Conservation (phyloP, 2,329 filamentous ascomycete species). For the Phialemoniopsis sp. region DNA sequence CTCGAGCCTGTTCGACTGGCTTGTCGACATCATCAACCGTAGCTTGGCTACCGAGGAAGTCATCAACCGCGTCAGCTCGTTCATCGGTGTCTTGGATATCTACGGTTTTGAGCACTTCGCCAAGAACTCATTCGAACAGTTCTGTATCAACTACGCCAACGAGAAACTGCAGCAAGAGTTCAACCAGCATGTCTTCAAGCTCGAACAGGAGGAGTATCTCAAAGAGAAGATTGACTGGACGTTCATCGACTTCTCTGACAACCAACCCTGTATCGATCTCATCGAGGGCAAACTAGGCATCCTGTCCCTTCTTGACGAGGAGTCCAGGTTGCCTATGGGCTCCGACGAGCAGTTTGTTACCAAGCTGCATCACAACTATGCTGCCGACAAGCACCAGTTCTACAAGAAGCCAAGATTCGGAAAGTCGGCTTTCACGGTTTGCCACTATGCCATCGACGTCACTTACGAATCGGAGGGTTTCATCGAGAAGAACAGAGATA, state of each 20-base stretch:
- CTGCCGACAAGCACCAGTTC: conserved; percentile 85
- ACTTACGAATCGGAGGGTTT: conserved; percentile 99
- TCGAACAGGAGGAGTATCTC: conserved; percentile 97
- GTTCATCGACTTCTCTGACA: conserved; percentile 99
- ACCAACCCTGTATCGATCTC: conserved; percentile 96
- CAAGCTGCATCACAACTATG: conserved; percentile 93
- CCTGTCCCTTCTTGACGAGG: conserved; percentile 87
- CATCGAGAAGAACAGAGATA: conserved; percentile 99
- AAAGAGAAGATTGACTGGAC: conserved; percentile 98
- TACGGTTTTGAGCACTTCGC: conserved; percentile 99
- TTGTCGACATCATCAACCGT: conserved; percentile 93
- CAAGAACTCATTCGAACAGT: conserved; percentile 99
- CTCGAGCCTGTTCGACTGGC: conserved; percentile 96
- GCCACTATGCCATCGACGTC: conserved; percentile 96
- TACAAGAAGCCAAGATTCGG: conserved; percentile 99
- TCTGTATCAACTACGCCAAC: conserved; percentile 99
- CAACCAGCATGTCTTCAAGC: conserved; percentile 98
- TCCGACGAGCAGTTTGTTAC: conserved; percentile 95
- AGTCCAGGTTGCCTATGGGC: conserved; percentile 94
- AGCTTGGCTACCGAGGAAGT: conserved; percentile 89
- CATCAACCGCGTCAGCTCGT: conserved; percentile 74
- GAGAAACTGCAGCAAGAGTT: conserved; percentile 99
- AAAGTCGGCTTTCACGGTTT: conserved; percentile 96
- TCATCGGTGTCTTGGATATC: conserved; percentile 98
- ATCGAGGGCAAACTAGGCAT: conserved; percentile 97